Evolutionary conservation across 2,329 filamentous ascomycete species (phyloP), one percentile per base, ranked within the genome.

Genomic region (Tolypocladium inflatum): DNA sequence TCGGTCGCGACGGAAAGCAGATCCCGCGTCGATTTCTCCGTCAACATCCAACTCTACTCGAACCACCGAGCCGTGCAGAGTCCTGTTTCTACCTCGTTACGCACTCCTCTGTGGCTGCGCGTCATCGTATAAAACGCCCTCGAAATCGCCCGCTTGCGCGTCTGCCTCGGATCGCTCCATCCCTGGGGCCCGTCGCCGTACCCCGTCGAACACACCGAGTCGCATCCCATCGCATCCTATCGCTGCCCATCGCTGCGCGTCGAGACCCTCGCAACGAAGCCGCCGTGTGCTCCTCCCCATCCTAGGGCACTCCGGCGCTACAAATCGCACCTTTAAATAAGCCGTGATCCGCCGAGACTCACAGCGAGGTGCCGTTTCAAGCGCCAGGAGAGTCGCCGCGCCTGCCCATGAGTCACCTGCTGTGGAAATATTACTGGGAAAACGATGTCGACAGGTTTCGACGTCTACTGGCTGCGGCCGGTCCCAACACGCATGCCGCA

Each of bases 391-490:
- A 48, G 50, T 56, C 35, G 15, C 54, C 35, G 50, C 66, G 59
- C 64, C 63, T 63, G 68, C 72, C 85, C 85, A 94, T 97, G 93
- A 97, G 90, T 87, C 88, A 91, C 80, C 84, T 89, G 84, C 86
- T 99, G 74, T 97, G 93, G 93, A 92, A 91, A 83, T 90, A 85
- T 74, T 97, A 93, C 74, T 88, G 95, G 80, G 89, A 97, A 85
- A 90, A 97, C 83, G 91, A 99, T 85, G 89, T 96, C 85, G 92
- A 96, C 73, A 86, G 80, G 71, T 97, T 99, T 83, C 88, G 89
- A 78, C 88, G 88, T 79, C 84, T 95, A 71, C 83, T 99, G 82
- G 87, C 87, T 70, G 85, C 84, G 73, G 81, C 87, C 75, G 80
- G 81, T 70, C 81, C 80, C 72, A 81, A 77, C 69, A 70, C 79